A percentile compares a stretch with the other conserved stretches of the same genome.
Evolutionary conservation across 495 filamentous ascomycete genomes (phyloP).

Genomic region (Annulohypoxylon bovei): DNA sequence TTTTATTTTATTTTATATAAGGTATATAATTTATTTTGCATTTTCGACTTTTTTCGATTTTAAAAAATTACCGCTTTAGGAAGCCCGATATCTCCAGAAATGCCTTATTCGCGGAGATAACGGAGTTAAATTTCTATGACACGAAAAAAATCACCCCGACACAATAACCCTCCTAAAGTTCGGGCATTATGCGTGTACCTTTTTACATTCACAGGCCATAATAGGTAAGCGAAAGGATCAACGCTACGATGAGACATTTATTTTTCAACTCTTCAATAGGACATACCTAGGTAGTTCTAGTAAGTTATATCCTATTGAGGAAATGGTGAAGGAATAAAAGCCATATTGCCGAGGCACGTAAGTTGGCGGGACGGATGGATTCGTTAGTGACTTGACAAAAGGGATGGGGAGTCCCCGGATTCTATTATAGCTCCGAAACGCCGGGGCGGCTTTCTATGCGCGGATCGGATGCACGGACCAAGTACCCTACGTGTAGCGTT

Average conservation of each 20-base stretch:
- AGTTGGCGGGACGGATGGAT: not conserved
- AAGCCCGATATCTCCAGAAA: too few species aligned
- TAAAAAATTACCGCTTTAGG: too few species aligned
- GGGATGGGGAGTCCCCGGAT: slow-evolving; percentile 6
- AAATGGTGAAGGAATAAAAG: not conserved
- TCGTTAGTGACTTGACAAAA: not conserved
- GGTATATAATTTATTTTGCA: too few species aligned
- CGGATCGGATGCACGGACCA: slow-evolving; percentile 20
- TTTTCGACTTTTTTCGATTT: too few species aligned
- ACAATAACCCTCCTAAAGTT: too few species aligned
- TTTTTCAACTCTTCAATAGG: not conserved
- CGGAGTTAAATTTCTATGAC: too few species aligned
- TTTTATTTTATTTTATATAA: too few species aligned
- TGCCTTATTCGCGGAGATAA: too few species aligned
- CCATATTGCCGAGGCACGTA: not conserved
- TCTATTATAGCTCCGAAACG: slow-evolving; percentile 39
- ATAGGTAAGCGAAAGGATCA: not conserved
- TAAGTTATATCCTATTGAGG: not conserved
- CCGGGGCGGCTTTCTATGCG: slow-evolving; percentile 6
- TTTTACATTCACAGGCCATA: not conserved
- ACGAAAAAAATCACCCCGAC: too few species aligned
- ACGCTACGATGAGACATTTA: not conserved
- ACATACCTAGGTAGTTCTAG: not conserved
- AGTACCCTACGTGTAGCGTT: not conserved
- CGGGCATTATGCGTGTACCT: not conserved